Evolutionary conservation across 768 basidiomycete genomes (phyloP).

Genomic region (Trametes cingulata): DNA sequence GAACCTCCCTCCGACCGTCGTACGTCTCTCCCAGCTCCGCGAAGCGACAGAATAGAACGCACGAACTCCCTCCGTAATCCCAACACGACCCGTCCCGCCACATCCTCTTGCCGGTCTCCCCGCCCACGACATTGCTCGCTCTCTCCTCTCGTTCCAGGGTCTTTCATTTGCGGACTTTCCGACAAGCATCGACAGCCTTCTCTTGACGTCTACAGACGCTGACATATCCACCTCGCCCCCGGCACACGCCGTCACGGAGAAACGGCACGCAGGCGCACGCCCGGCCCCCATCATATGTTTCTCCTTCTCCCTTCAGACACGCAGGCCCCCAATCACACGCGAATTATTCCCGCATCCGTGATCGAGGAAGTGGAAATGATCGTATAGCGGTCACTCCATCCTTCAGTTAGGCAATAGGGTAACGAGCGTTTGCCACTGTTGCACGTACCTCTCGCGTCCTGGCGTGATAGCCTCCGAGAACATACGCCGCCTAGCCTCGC

Average conservation of each 20-base stretch:
- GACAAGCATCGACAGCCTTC: neutral
- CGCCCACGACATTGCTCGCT: neutral
- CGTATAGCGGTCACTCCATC: no score
- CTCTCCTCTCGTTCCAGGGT: neutral
- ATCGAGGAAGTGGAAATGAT: no score
- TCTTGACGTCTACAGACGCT: neutral
- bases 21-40: neutral
- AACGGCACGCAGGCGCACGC: neutral
- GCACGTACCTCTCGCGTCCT: neutral
- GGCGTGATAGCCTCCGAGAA: slow-evolving; percentile 1
- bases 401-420: no score
- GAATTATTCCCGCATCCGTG: no score
- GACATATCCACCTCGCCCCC: neutral
- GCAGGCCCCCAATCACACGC: no score
- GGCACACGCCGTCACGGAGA: neutral
- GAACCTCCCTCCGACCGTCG: neutral
- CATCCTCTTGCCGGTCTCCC: neutral
- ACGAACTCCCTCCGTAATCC: neutral
- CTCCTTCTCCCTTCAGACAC: no score
- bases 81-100: neutral
- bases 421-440: no score
- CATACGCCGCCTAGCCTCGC: slow-evolving; percentile 4
- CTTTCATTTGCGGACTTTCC: neutral
- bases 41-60: slow-evolving; percentile 4
- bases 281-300: no score